Percentiles rank a stretch among this genome's conserved stretches.
Evolutionary conservation across 106 monocot species (phyloP).

Genomic region (Acorus gramineus): DNA sequence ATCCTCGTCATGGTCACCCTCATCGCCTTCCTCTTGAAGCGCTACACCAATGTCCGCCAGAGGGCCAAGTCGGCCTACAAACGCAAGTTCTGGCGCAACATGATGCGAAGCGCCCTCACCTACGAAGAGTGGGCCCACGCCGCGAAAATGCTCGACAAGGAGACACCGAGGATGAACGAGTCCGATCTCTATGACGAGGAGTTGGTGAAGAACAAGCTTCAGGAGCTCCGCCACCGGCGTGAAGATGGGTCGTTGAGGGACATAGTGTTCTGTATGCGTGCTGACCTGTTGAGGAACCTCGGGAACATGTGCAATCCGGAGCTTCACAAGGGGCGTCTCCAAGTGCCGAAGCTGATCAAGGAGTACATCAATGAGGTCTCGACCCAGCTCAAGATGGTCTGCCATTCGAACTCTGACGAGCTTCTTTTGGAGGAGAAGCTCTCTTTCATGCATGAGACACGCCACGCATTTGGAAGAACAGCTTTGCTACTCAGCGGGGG

Average conservation of each 20-base stretch:
- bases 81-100: constrained; percentile 85
- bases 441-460: constrained; percentile 90
- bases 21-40: constrained; percentile 41
- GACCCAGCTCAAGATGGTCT: constrained; percentile 75
- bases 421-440: constrained; percentile 84
- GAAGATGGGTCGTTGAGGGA: constrained; percentile 75
- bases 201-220: constrained; percentile 74
- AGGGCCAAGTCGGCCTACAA: constrained; percentile 66
- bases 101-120: constrained; percentile 63
- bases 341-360: constrained; percentile 81
- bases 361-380: constrained; percentile 93
- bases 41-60: constrained; percentile 47
- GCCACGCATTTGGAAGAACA: constrained; percentile 88
- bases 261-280: constrained; percentile 79
- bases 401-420: constrained; percentile 69
- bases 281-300: constrained; percentile 75
- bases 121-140: constrained; percentile 95
- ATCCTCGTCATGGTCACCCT: constrained; percentile 53
- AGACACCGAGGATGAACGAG: constrained; percentile 42
- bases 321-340: constrained; percentile 91
- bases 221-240: constrained; percentile 59
- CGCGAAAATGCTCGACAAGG: constrained; percentile 83
- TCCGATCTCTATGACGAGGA: constrained; percentile 78
- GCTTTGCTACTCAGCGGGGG: constrained; percentile 89
- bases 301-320: constrained; percentile 96